Evolutionary conservation across 768 basidiomycete genomes (phyloP).

Genomic region (Fomitopsis pulvina): DNA sequence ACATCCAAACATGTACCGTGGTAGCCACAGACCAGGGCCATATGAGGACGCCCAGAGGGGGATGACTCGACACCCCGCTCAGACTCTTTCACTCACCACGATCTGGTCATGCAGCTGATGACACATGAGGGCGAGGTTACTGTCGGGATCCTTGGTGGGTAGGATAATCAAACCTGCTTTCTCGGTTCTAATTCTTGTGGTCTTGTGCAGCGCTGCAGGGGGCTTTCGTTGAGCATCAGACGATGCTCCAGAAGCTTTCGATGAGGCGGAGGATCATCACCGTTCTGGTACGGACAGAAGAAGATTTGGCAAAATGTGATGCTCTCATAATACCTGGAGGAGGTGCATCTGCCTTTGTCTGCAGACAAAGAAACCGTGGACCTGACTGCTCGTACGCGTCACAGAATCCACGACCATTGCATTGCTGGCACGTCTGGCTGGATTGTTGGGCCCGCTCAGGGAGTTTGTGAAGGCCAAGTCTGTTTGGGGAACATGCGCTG

Average conservation of each 20-base stretch:
- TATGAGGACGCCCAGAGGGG: not conserved
- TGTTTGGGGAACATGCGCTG: conserved; percentile 95
- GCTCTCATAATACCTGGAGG: conserved; percentile 94
- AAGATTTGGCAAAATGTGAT: conserved; percentile 72
- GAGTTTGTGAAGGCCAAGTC: conserved; percentile 67
- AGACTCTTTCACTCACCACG: not conserved
- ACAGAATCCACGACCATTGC: conserved; percentile 92
- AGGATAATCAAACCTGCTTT: not conserved
- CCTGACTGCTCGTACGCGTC: not conserved
- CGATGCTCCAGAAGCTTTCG: conserved; percentile 53
- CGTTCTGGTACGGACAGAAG: conserved; percentile 61
- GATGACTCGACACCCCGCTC: not conserved
- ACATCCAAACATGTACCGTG: not conserved
- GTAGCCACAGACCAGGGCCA: not conserved
- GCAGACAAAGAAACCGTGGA: not conserved
- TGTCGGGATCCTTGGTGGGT: conserved; percentile 15
- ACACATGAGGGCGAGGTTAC: conserved; percentile 9
- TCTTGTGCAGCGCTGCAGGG: conserved; percentile 72
- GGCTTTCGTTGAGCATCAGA: conserved; percentile 84
- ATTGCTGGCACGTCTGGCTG: conserved; percentile 62
- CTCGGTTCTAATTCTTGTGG: too few species aligned
- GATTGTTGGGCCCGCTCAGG: conserved; percentile 74
- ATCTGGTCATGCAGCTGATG: not conserved
- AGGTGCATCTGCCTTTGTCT: conserved; percentile 34
- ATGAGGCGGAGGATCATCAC: conserved; percentile 38